phyloP scores from a whole-genome alignment of 1,284 basidiomycete genomes.

The Papiliotrema fonsecae region DNA sequence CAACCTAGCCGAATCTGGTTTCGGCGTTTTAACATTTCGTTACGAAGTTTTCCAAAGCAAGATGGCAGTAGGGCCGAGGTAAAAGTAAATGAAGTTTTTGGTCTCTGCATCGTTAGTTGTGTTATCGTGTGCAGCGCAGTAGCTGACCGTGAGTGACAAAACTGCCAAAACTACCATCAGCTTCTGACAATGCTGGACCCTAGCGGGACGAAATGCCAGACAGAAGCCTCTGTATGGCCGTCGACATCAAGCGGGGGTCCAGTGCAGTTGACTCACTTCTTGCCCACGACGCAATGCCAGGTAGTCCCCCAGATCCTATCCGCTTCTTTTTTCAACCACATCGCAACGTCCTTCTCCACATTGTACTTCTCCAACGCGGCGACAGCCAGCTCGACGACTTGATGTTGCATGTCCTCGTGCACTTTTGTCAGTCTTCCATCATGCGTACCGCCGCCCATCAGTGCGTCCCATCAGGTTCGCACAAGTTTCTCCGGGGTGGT shows the following conservation, averaged over 20 bases:
- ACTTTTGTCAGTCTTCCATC: slow-evolving; percentile 46
- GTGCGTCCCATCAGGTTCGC: too few relatives aligned
- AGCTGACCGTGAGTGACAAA: slow-evolving; percentile 91
- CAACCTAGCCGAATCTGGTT: too few relatives aligned
- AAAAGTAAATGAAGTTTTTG: slow-evolving; percentile 96
- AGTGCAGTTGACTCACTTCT: slow-evolving; percentile 58
- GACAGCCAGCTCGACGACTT: slow-evolving; percentile 79
- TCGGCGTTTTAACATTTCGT: too few relatives aligned
- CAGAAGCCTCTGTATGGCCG: neutral
- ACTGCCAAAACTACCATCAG: slow-evolving; percentile 65
- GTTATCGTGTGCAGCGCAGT: slow-evolving; percentile 1
- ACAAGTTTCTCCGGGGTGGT: too few relatives aligned
- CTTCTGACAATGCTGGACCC: too few relatives aligned
- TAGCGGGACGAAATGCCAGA: neutral
- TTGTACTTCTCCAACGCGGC: slow-evolving; percentile 82
- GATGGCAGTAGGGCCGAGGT: slow-evolving; percentile 80
- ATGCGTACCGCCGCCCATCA: too few relatives aligned
- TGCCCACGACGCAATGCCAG: slow-evolving; percentile 90
- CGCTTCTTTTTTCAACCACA: slow-evolving; percentile 96
- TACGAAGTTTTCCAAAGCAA: slow-evolving; percentile 87
- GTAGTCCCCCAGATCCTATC: slow-evolving; percentile 84
- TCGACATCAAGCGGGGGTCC: neutral
- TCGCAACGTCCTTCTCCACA: slow-evolving; percentile 97
- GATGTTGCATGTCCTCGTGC: slow-evolving; percentile 92
- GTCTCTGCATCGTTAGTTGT: slow-evolving; percentile 62